Conservation (phyloP, 306 rosid genomes). For the Ochetophila trinervis region DNA sequence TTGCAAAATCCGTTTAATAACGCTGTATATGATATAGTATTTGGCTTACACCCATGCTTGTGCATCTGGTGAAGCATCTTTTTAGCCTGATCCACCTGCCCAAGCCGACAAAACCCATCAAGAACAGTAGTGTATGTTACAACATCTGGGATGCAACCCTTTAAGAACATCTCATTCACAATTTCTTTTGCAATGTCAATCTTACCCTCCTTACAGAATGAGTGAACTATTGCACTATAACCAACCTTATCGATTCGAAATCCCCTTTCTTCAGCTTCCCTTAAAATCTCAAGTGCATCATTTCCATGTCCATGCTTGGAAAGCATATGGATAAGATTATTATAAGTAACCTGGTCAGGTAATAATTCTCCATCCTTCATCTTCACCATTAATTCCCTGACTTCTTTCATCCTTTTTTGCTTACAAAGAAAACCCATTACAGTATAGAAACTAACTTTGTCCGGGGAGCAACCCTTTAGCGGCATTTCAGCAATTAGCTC, state of each 20-base stretch:
- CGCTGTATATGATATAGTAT: conserved; percentile 71
- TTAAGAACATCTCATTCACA: conserved; percentile 19
- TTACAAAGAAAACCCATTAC: conserved; percentile 74
- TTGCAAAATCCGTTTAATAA: conserved; percentile 80
- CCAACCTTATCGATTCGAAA: conserved; percentile 35
- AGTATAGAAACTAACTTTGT: conserved; percentile 83
- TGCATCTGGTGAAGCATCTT: conserved; percentile 85
- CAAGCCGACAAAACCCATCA: conserved; percentile 47
- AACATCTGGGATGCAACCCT: conserved; percentile 79
- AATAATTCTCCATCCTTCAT: conserved; percentile 54
- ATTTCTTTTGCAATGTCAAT: conserved; percentile 45
- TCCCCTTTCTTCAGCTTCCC: conserved; percentile 42
- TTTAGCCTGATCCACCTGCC: conserved; percentile 71
- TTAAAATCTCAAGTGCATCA: conserved; percentile 61
- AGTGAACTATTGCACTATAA: conserved; percentile 74
- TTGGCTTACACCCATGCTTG: conserved; percentile 80
- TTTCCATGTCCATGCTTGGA: conserved; percentile 73
- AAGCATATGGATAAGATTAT: conserved; percentile 62
- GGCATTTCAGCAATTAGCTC: conserved; percentile 67
- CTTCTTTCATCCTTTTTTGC: conserved; percentile 54
- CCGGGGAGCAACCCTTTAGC: conserved; percentile 56
- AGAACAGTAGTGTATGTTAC: conserved; percentile 77
- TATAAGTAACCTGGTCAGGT: conserved; percentile 80
- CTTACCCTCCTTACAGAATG: conserved; percentile 65
- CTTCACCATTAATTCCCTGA: conserved; percentile 50